These are phyloP conservation scores for Closterium sp. DNA, from an alignment of 139 green algal genomes.

Conservation along the genomic window DNA sequence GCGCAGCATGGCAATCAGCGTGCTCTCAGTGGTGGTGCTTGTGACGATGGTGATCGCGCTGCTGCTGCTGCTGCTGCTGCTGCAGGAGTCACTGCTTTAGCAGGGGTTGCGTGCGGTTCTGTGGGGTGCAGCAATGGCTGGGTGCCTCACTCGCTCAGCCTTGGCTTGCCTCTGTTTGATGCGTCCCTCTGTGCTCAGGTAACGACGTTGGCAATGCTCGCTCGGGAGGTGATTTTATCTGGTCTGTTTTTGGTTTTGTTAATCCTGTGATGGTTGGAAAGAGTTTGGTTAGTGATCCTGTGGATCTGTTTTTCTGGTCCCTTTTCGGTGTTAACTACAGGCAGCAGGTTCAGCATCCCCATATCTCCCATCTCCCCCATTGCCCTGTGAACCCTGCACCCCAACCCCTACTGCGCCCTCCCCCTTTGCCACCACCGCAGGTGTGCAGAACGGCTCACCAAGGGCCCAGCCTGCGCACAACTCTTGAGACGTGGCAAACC, in stretches of 20 bases:
- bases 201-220: not conserved
- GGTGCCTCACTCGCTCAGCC: slow-evolving; percentile 67
- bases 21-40: not conserved
- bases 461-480: no score
- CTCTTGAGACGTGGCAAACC: not conserved
- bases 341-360: no score
- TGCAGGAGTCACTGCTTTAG: not conserved
- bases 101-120: not conserved
- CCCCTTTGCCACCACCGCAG: no score
- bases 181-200: slow-evolving; percentile 62
- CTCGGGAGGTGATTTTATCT: no score
- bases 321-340: no score
- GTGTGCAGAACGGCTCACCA: not conserved
- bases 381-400: no score
- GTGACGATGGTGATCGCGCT: not conserved
- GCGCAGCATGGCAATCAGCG: not conserved
- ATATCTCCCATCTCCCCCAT: no score
- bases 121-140: slow-evolving; percentile 44
- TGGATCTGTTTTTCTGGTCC: no score
- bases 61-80: not conserved
- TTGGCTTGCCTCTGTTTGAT: slow-evolving; percentile 75
- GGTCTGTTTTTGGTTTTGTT: no score
- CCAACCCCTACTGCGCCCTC: no score
- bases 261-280: no score
- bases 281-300: no score